Evolutionary conservation across 2,329 filamentous ascomycete species (phyloP).

Genomic region (Sarocladiaceae sp.): DNA sequence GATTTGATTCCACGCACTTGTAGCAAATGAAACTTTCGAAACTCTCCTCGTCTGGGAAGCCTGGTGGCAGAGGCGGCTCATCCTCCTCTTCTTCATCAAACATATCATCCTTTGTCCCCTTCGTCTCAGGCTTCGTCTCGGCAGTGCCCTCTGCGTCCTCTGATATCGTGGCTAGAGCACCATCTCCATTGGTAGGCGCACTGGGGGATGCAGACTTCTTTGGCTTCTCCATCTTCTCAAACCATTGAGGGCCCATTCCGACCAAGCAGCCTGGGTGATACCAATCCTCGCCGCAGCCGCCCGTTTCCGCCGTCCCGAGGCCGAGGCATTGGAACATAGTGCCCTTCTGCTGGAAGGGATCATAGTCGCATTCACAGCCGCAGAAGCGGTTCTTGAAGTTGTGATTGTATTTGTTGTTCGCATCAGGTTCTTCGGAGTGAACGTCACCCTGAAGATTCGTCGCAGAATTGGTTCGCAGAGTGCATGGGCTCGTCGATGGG

Average conservation of each 20-base stretch:
- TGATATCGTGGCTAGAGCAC: constrained; percentile 38
- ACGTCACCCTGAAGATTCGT: constrained; percentile 74
- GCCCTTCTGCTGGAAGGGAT: constrained; percentile 81
- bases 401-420: constrained; percentile 84
- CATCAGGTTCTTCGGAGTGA: constrained; percentile 64
- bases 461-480: constrained; percentile 62
- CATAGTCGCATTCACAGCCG: constrained; percentile 80
- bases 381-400: constrained; percentile 95
- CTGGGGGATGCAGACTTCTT: constrained; percentile 16
- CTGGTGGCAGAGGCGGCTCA: constrained; percentile 66
- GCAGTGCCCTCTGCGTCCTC: constrained; percentile 37
- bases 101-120: constrained; percentile 17
- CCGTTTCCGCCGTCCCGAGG: constrained; percentile 69
- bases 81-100: constrained; percentile 47
- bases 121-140: constrained; percentile 17
- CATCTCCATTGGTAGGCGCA: constrained; percentile 12
- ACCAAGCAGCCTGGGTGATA: constrained; percentile 92
- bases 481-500: constrained; percentile 64
- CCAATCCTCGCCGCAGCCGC: constrained; percentile 95
- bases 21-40: constrained; percentile 92
- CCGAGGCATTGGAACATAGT: constrained; percentile 98
- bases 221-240: constrained; percentile 42
- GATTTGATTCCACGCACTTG: constrained; percentile 80
- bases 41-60: constrained; percentile 81
- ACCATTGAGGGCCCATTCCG: constrained; percentile 70